These are phyloP conservation scores for Phytophthora pinifolia DNA, from an alignment of 352 stramenopile genomes.

Conservation along the genomic window DNA sequence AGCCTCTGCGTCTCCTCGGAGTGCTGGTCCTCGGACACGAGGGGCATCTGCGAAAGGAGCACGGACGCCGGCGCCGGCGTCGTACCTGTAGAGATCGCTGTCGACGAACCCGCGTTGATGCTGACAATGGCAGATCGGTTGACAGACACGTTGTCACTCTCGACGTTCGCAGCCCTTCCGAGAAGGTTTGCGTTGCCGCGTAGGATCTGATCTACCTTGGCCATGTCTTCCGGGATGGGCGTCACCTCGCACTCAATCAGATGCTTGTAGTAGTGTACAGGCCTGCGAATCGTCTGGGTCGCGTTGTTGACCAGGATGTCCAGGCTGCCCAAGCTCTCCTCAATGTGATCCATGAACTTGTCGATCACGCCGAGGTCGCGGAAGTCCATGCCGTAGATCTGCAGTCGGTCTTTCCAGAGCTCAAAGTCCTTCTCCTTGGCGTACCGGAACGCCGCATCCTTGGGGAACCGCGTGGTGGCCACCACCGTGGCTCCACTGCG, in stretches of 20 bases:
- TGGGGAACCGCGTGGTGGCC: slow-evolving; percentile 94
- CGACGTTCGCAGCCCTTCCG: slow-evolving; percentile 1
- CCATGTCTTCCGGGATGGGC: slow-evolving; percentile 48
- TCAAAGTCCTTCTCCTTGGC: slow-evolving; percentile 85
- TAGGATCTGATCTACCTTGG: slow-evolving; percentile 47
- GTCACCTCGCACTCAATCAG: slow-evolving; percentile 79
- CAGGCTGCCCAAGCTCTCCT: slow-evolving; percentile 59
- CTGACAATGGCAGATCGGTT: slow-evolving; percentile 33
- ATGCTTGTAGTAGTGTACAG: slow-evolving; percentile 91
- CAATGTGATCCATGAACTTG: slow-evolving; percentile 91
- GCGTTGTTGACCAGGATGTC: slow-evolving; percentile 97
- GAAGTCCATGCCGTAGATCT: slow-evolving; percentile 95
- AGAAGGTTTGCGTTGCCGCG: slow-evolving; percentile 54
- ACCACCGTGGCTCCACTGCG: slow-evolving; percentile 85
- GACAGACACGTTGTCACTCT: slow-evolving; percentile 12
- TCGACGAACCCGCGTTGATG: slow-evolving; percentile 15
- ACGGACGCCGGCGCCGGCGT: slow-evolving; percentile 69
- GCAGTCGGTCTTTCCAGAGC: slow-evolving; percentile 73
- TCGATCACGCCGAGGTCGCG: slow-evolving; percentile 93
- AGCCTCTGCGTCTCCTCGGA: slow-evolving; percentile 49
- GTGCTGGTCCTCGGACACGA: slow-evolving; percentile 86
- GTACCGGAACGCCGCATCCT: slow-evolving; percentile 89
- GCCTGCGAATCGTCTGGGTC: slow-evolving; percentile 95
- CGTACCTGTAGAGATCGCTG: slow-evolving; percentile 8
- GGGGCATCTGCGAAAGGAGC: slow-evolving; percentile 86